phyloP scores from a whole-genome alignment of 2,329 filamentous ascomycete genomes.

The Arachnopeziza araneosa region DNA sequence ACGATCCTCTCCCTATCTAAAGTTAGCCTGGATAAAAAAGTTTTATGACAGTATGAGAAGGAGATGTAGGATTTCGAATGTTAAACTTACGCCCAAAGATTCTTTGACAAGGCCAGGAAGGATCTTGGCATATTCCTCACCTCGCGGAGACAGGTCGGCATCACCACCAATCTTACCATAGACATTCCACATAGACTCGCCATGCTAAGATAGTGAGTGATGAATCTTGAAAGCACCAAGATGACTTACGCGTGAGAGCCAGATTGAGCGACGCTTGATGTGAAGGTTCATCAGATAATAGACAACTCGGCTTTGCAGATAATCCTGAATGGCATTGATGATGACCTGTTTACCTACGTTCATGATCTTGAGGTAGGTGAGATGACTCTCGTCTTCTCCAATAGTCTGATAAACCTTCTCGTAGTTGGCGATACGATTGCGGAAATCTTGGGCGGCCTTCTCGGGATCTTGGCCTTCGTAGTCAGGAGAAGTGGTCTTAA shows the following conservation, averaged over 20 bases:
- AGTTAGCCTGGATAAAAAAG: slow-evolving; percentile 3
- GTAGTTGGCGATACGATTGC: slow-evolving; percentile 91
- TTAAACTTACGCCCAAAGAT: slow-evolving; percentile 70
- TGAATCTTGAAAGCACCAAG: not conserved
- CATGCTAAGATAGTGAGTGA: slow-evolving; percentile 57
- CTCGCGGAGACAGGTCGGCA: slow-evolving; percentile 76
- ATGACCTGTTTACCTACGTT: slow-evolving; percentile 94
- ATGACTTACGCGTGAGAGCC: slow-evolving; percentile 77
- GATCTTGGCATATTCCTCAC: slow-evolving; percentile 78
- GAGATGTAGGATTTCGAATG: slow-evolving; percentile 1
- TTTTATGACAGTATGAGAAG: too few relatives aligned
- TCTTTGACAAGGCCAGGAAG: slow-evolving; percentile 79
- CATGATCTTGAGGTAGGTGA: slow-evolving; percentile 97
- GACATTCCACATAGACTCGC: slow-evolving; percentile 90
- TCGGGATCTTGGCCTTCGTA: slow-evolving; percentile 94
- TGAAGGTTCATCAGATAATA: slow-evolving; percentile 99
- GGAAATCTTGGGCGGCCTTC: slow-evolving; percentile 82
- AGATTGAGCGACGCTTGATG: slow-evolving; percentile 93
- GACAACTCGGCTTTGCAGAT: slow-evolving; percentile 90
- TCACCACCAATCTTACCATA: slow-evolving; percentile 90
- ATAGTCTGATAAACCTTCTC: slow-evolving; percentile 96
- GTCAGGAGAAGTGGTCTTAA: slow-evolving; percentile 94
- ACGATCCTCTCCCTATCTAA: slow-evolving; percentile 35
- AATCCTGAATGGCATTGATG: slow-evolving; percentile 96
- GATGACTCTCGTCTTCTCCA: slow-evolving; percentile 77